Base-by-base conservation (phyloP, 1,139 yeast species). In the Insectozyma bohioensis region DNA sequence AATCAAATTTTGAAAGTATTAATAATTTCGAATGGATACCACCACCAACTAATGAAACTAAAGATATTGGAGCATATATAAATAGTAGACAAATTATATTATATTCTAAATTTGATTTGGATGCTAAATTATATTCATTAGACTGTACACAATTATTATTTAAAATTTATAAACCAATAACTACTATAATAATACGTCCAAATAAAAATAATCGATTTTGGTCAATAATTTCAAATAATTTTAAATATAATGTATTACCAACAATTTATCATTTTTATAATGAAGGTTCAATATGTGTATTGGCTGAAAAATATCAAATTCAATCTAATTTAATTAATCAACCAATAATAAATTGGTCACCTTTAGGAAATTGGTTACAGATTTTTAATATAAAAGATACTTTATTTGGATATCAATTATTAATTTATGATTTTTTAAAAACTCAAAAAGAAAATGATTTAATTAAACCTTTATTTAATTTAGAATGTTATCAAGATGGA, bases 11-110 rank as follows among this genome's bases (percentile, higher is more conserved):
- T 3, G 67, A 61, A 14, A 69, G 69, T 0, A 52, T 68, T 3
- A 59, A 52, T 11, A 43, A 44, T 4, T 48, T 67, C 31, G 52
- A 51, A 29, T 68, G 74, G 74, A 50, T 68, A 9, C 58, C 58
- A 0, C 62, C 68, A 0, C 40, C 48, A 5, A 40, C 37, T 6
- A 34, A 30, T 2, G 34, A 33, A 2, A 39, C 36, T 4, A 38
- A 40, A 4, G 37, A 30, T 3, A 40, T 33, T 5, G 63, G 67
- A 0, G 66, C 64, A 5, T 64, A 66, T 41, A 14, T 39, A 7
- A 64, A 64, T 37, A 48, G 61, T 20, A 55, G 54, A 24, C 73
- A 68, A 35, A 28, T 68, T 18, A 51, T 61, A 8, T 45, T 67
- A 1, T 67, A 55, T 41, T 52, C 70, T 8, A 49, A 47, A 28